Evolutionary conservation across 2,329 filamentous ascomycete genomes (phyloP).

Genomic region (Fusarium sp.): DNA sequence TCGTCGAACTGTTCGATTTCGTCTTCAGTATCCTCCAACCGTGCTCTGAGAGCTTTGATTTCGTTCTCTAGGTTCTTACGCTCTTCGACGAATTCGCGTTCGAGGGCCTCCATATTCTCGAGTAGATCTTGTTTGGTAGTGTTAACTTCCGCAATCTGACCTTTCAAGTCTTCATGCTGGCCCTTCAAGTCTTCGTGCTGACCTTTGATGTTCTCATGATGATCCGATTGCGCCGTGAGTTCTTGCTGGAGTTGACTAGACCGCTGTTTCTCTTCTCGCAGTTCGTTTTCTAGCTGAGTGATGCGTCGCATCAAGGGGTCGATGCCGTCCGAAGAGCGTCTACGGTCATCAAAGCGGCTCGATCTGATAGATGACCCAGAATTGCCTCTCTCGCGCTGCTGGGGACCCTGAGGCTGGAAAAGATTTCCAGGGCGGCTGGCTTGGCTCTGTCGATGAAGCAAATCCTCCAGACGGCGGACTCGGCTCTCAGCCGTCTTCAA

Average conservation of each 20-base stretch:
- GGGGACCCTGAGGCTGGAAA: conserved; percentile 60
- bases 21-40: conserved; percentile 89
- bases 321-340: conserved; percentile 57
- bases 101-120: conserved; percentile 91
- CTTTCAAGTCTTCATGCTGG: conserved; percentile 66
- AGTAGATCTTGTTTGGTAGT: conserved; percentile 94
- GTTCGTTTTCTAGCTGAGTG: conserved; percentile 78
- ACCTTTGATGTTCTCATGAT: conserved; percentile 69
- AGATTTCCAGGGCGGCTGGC: conserved; percentile 64
- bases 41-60: conserved; percentile 77
- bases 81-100: conserved; percentile 87
- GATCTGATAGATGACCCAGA: conserved; percentile 60
- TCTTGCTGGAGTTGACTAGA: conserved; percentile 76
- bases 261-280: conserved; percentile 76
- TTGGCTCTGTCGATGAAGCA: conserved; percentile 84
- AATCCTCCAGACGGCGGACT: conserved; percentile 88
- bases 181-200: conserved; percentile 62
- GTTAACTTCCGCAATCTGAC: conserved; percentile 83
- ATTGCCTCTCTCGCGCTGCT: conserved; percentile 59
- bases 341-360: conserved; percentile 55
- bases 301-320: conserved; percentile 60
- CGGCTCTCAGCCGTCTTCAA: conserved; percentile 87
- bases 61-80: conserved; percentile 85
- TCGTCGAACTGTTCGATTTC: conserved; percentile 87
- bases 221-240: conserved; percentile 64